phyloP scores from a whole-genome alignment of 345 rosid species.

The Excoecaria cochinchinensis region DNA sequence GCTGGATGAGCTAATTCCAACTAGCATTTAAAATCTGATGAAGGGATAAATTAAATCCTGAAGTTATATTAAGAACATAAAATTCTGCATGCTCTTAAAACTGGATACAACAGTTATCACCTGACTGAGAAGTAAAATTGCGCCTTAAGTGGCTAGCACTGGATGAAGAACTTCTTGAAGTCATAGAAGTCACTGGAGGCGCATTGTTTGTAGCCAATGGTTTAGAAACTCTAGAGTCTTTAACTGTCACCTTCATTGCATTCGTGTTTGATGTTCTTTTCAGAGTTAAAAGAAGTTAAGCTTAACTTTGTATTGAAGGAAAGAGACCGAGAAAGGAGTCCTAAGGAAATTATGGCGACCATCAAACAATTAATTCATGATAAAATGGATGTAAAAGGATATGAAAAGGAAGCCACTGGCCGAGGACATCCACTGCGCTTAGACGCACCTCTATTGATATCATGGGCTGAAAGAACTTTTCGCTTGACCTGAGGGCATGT shows the following conservation, averaged over 20 bases:
- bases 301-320: slow-evolving; percentile 24
- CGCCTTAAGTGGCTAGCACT: slow-evolving; percentile 38
- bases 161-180: slow-evolving; percentile 32
- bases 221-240: slow-evolving; percentile 50
- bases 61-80: slow-evolving; percentile 1
- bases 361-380: neutral
- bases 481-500: slow-evolving; percentile 51
- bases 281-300: slow-evolving; percentile 65
- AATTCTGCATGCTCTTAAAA: neutral
- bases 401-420: slow-evolving; percentile 64
- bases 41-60: slow-evolving; percentile 1
- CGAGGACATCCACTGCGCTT: slow-evolving; percentile 65
- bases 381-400: slow-evolving; percentile 54
- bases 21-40: neutral
- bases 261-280: slow-evolving; percentile 55
- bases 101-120: slow-evolving; percentile 30
- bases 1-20: slow-evolving; percentile 4
- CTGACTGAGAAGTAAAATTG: slow-evolving; percentile 45
- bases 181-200: slow-evolving; percentile 27
- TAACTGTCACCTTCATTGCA: slow-evolving; percentile 24
- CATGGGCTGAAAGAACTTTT: slow-evolving; percentile 48
- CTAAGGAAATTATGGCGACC: neutral
- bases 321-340: slow-evolving; percentile 7
- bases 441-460: slow-evolving; percentile 56
- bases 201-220: slow-evolving; percentile 39